Conservation (phyloP, 345 rosid species). For the Eucalyptus melliodora region DNA sequence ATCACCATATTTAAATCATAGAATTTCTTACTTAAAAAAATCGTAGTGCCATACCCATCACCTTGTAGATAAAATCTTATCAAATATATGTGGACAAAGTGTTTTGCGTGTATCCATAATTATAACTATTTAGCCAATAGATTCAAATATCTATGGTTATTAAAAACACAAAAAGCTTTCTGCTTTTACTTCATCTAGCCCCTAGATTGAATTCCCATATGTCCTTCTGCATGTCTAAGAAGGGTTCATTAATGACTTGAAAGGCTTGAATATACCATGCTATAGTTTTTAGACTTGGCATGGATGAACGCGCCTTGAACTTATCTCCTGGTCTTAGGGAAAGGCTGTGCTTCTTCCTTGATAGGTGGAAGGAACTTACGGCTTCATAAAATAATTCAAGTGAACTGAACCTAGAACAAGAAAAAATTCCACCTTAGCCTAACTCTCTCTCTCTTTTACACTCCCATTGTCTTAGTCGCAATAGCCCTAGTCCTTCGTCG, state of each 20-base stretch:
- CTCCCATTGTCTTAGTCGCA: neutral
- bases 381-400: neutral
- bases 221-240: neutral
- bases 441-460: neutral
- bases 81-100: neutral
- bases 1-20: neutral
- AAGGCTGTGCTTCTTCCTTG: neutral
- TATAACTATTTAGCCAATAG: neutral
- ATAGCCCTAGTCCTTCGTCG: neutral
- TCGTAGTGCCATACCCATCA: neutral
- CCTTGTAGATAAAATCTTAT: neutral
- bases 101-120: neutral
- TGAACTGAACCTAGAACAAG: neutral
- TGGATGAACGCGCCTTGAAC: neutral
- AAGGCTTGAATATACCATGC: neutral
- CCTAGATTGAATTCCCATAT: neutral
- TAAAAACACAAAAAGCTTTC: neutral
- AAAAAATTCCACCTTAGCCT: neutral
- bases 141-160: neutral
- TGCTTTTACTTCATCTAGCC: neutral
- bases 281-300: neutral
- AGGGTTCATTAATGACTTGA: neutral
- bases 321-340: neutral
- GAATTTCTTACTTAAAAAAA: neutral
- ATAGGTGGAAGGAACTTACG: neutral